Conservation (phyloP, 2,329 filamentous ascomycete genomes). For the Clarireedia monteithiana region DNA sequence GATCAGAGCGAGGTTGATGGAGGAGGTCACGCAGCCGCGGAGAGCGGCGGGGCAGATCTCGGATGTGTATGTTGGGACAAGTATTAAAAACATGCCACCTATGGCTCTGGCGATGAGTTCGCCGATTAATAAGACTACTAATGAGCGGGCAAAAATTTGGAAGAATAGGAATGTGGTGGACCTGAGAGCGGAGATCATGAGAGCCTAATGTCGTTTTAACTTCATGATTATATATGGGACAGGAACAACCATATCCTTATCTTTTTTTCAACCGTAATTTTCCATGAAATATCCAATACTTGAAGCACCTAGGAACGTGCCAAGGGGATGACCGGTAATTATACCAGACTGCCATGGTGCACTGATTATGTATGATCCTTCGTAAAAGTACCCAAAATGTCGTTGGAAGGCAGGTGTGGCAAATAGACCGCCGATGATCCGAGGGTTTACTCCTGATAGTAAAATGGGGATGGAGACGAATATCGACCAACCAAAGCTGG, state of each 20-base stretch:
- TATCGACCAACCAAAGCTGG: slow-evolving; percentile 19
- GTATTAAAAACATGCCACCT: slow-evolving; percentile 41
- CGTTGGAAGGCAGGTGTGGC: slow-evolving; percentile 21
- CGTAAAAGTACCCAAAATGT: slow-evolving; percentile 15
- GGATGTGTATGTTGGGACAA: slow-evolving; percentile 30
- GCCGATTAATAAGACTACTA: slow-evolving; percentile 13
- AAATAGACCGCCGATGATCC: slow-evolving; percentile 20
- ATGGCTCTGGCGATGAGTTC: slow-evolving; percentile 35
- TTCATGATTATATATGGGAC: background rate
- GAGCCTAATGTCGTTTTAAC: slow-evolving; percentile 6
- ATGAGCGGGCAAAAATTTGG: slow-evolving; percentile 18
- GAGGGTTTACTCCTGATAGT: slow-evolving; percentile 23
- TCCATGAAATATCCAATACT: slow-evolving; percentile 35
- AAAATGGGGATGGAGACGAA: slow-evolving; percentile 23
- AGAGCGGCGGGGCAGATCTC: slow-evolving; percentile 46
- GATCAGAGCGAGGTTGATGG: slow-evolving; percentile 45
- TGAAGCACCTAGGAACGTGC: slow-evolving; percentile 33
- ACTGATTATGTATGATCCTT: slow-evolving; percentile 18
- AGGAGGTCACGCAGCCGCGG: slow-evolving; percentile 42
- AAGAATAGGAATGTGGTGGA: slow-evolving; percentile 16
- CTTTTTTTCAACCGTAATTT: slow-evolving; percentile 16
- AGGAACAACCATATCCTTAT: background rate
- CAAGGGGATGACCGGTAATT: slow-evolving; percentile 22
- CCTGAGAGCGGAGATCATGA: slow-evolving; percentile 9
- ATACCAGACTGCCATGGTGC: slow-evolving; percentile 24